Conservation (phyloP, 1,284 basidiomycete genomes). For the Schizopora paradoxa region DNA sequence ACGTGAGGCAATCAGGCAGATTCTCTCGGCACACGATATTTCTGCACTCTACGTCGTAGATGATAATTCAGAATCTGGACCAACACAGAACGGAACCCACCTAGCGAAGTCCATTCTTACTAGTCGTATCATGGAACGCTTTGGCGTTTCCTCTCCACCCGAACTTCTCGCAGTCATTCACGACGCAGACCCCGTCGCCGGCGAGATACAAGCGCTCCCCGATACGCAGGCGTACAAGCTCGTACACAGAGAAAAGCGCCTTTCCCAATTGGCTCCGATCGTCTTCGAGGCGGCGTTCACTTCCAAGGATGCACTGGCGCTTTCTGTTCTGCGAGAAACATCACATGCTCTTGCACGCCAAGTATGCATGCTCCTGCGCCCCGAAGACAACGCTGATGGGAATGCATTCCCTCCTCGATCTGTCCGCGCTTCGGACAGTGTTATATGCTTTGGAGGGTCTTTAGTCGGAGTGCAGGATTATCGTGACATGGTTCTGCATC, state of each 20-base stretch:
- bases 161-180: conserved; percentile 61
- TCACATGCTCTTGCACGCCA: conserved; percentile 55
- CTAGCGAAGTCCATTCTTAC: conserved; percentile 26
- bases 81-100: no score
- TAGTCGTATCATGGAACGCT: conserved; percentile 42
- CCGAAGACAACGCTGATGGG: conserved; percentile 28
- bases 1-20: conserved; percentile 60
- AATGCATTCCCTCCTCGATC: conserved; percentile 30
- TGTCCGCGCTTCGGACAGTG: conserved; percentile 47
- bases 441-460: conserved; percentile 73
- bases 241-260: conserved; percentile 59
- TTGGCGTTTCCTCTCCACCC: conserved; percentile 50
- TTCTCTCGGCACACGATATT: conserved; percentile 52
- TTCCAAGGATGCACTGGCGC: conserved; percentile 52
- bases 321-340: conserved; percentile 47
- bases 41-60: conserved; percentile 40
- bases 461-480: conserved; percentile 56
- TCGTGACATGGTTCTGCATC: conserved; percentile 52
- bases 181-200: conserved; percentile 35
- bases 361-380: conserved; percentile 48
- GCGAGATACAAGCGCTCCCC: conserved; percentile 8
- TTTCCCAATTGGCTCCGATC: conserved; percentile 65
- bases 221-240: conserved; percentile 31
- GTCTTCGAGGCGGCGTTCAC: conserved; percentile 70
- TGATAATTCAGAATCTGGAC: conserved; percentile 32